phyloP scores from a whole-genome alignment of 306 rosid genomes.

The Trifolium subterraneum region DNA sequence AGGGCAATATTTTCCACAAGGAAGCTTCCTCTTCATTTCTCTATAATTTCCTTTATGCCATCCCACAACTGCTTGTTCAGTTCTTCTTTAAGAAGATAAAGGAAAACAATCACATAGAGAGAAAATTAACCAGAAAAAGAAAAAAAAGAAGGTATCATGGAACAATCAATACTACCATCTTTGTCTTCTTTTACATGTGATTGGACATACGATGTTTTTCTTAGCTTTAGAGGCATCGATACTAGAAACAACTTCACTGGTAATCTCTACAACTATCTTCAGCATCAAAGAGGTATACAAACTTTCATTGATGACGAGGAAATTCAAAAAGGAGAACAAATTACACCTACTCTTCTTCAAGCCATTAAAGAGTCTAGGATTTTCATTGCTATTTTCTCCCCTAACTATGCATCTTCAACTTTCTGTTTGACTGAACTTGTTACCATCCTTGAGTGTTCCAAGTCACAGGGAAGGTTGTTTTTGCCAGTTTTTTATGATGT shows the following conservation, averaged over 20 bases:
- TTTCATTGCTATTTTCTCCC: constrained; percentile 9
- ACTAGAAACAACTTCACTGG: constrained; percentile 3
- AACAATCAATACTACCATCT: not conserved
- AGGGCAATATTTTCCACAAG: too few species aligned
- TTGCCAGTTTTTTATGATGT: constrained; percentile 4
- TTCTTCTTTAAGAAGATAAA: too few species aligned
- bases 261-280: constrained; percentile 1
- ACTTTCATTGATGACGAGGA: constrained; percentile 9
- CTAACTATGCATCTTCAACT: not conserved
- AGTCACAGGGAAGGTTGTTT: constrained; percentile 9
- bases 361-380: not conserved
- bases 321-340: constrained; percentile 13
- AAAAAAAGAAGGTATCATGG: too few species aligned
- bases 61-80: too few species aligned
- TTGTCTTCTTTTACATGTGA: not conserved
- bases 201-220: constrained; percentile 24
- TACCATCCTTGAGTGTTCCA: not conserved
- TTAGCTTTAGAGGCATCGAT: constrained; percentile 2
- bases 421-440: constrained; percentile 6
- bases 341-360: not conserved
- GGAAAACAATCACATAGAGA: too few species aligned
- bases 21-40: too few species aligned
- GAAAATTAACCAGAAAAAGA: too few species aligned
- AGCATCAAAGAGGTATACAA: not conserved
- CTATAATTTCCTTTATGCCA: too few species aligned